Evolutionary conservation across 202 grass and related monocot species (phyloP), one percentile per base, ranked within the genome.

Genomic region (Bolboschoenoplectus hybrid): DNA sequence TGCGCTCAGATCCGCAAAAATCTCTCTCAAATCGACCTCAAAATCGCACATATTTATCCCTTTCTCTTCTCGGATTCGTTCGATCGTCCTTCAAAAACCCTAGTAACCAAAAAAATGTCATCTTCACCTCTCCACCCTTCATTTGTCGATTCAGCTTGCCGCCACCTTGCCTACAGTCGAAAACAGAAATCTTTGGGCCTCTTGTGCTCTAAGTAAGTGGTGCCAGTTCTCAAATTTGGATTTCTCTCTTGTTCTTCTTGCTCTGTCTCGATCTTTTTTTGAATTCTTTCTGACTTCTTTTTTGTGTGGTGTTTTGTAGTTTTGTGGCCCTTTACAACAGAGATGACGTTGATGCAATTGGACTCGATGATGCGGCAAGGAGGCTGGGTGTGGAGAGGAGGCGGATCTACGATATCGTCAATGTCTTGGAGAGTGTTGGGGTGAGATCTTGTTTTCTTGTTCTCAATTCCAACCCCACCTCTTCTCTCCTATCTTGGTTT

Each of bases 371-470:
- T 64, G 93, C 93, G 9, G 93, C 96, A 9, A 88, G 76, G 86
- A 81, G 90, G 74, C 90, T 98, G 9, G 89, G 91, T 74, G 93
- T 98, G 1, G 91, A 98, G 90, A 87, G 96, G 84, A 88, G 93
- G 6, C 93, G 93, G 93, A 95, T 98, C 91, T 98, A 98, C 69
- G 96, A 98, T 86, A 95, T 98, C 11, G 96, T 98, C 83, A 98
- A 98, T 20, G 93, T 98, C 12, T 88, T 98, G 56, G 96, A 95
- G 87, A 98, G 91, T 74, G 86, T 98, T 14, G 96, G 96, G 93
- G 96, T 95, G 80, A 89, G 91, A 78, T 47, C 63, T 7, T 47
- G 57, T 19, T 80, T 45, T 73, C 39, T 66, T 13, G 47, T 56
- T n/a, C 41, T 34, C 7, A 32, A 9, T 78, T 81, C 49, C 39